phyloP scores from a whole-genome alignment of 257 asterid genomes.

The Penstemon eatonii region DNA sequence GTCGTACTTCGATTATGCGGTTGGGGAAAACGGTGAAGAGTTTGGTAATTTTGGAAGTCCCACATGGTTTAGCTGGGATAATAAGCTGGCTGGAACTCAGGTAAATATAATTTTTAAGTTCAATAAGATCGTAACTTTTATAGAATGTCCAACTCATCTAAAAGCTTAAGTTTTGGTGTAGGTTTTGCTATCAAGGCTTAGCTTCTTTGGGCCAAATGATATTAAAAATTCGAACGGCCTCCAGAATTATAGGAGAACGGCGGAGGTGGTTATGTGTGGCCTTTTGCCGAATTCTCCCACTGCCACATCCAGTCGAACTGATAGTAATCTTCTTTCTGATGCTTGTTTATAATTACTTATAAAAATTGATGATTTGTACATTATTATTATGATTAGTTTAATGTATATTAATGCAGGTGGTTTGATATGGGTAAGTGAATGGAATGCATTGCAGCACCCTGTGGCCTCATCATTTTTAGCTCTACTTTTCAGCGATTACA shows the following conservation, averaged over 20 bases:
- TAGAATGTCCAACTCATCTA: no score
- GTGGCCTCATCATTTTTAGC: constrained; percentile 86
- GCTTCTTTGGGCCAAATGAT: constrained; percentile 63
- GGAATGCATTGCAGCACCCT: constrained; percentile 91
- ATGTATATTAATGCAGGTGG: constrained; percentile 55
- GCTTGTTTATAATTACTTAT: constrained; percentile 1
- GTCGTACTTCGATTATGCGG: constrained; percentile 53
- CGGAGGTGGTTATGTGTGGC: constrained; percentile 91
- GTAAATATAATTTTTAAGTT: constrained; percentile 30
- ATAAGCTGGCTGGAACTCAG: constrained; percentile 83
- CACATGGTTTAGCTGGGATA: constrained; percentile 97
- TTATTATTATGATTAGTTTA: no score
- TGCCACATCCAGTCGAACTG: constrained; percentile 75
- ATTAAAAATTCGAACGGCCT: constrained; percentile 41
- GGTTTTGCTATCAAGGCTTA: constrained; percentile 80
- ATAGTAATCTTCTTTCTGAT: constrained; percentile 42
- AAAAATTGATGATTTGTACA: no score
- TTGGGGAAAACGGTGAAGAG: constrained; percentile 54
- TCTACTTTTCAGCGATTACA: constrained; percentile 71
- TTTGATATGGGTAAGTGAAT: constrained; percentile 75
- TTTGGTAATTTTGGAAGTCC: constrained; percentile 74
- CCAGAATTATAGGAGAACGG: constrained; percentile 57
- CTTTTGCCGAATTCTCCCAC: constrained; percentile 78
- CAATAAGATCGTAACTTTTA: no score
- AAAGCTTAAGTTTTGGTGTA: constrained; percentile 27